These are phyloP conservation scores for Alternaria dauci DNA, from an alignment of 2,329 filamentous ascomycete genomes.

Conservation along the genomic window DNA sequence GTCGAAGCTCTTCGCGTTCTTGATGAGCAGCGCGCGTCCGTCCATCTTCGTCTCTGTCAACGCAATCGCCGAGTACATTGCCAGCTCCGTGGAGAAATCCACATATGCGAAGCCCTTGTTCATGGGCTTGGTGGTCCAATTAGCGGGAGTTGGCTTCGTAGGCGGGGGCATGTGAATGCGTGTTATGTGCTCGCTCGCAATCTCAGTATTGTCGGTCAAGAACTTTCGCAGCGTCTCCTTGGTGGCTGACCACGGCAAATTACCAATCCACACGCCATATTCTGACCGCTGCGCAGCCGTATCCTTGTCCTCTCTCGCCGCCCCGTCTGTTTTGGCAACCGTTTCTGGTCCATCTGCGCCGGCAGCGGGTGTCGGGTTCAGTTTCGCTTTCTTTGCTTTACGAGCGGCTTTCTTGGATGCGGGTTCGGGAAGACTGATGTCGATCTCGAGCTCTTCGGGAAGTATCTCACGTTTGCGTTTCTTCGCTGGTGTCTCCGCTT, in stretches of 20 bases:
- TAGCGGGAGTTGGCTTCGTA: constrained; percentile 42
- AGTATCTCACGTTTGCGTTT: constrained; percentile 68
- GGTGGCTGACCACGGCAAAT: constrained; percentile 84
- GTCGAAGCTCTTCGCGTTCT: constrained; percentile 88
- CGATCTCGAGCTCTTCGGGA: constrained; percentile 78
- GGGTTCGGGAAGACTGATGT: constrained; percentile 87
- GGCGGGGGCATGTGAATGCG: constrained; percentile 79
- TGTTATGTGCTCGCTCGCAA: constrained; percentile 74
- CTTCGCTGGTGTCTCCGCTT: constrained; percentile 36
- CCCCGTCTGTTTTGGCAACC: constrained; percentile 39
- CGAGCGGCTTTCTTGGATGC: constrained; percentile 94
- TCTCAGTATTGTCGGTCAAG: constrained; percentile 72
- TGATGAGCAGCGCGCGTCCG: constrained; percentile 87
- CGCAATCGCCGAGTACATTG: constrained; percentile 78
- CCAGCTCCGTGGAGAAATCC: constrained; percentile 77
- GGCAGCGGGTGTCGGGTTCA: constrained; percentile 42
- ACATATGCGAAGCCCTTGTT: constrained; percentile 98
- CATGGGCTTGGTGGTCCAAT: constrained; percentile 61
- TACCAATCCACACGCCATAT: constrained; percentile 94
- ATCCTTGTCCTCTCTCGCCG: constrained; percentile 45
- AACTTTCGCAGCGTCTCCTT: constrained; percentile 79
- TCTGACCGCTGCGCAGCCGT: constrained; percentile 69
- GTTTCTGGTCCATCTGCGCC: constrained; percentile 16
- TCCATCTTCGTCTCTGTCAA: constrained; percentile 83
- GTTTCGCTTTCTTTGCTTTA: constrained; percentile 84